phyloP scores from a whole-genome alignment of 371 early-diverging fungal species.

The Mucor irregularis region DNA sequence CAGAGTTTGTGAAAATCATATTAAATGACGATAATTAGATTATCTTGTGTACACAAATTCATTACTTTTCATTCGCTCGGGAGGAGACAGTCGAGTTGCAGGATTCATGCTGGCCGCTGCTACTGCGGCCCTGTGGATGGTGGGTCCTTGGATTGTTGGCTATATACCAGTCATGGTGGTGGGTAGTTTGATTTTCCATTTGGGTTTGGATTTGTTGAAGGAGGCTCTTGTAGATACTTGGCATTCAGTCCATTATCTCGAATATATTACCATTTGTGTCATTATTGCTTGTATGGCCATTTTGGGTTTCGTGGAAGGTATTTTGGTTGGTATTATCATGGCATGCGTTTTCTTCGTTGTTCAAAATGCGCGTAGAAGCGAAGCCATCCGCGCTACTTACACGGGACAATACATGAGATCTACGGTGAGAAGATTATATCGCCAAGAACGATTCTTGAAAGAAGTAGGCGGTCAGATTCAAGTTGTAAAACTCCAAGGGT shows the following conservation, averaged over 20 bases:
- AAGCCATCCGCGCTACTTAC: conserved; percentile 78
- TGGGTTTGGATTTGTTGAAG: conserved; percentile 90
- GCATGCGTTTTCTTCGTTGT: conserved; percentile 95
- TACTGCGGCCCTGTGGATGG: conserved; percentile 78
- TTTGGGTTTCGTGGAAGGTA: conserved; percentile 94
- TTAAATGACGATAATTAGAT: conserved; percentile 48
- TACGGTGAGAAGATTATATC: conserved; percentile 86
- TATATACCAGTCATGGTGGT: conserved; percentile 94
- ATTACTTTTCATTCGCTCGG: conserved; percentile 87
- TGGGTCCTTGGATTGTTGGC: conserved; percentile 84
- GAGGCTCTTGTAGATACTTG: conserved; percentile 89
- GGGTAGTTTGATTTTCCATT: conserved; percentile 91
- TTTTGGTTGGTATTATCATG: conserved; percentile 87
- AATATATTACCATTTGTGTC: conserved; percentile 86
- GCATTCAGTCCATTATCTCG: conserved; percentile 79
- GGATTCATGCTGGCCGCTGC: conserved; percentile 82
- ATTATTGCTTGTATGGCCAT: conserved; percentile 85
- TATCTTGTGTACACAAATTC: conserved; percentile 92
- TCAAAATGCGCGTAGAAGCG: conserved; percentile 72
- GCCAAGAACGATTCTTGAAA: conserved; percentile 85
- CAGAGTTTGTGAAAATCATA: no score
- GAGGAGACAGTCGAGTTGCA: conserved; percentile 87
- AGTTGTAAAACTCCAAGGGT: conserved; percentile 88
- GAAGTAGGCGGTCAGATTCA: conserved; percentile 85
- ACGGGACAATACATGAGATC: conserved; percentile 82